Evolutionary conservation across 148 eudicot genomes (phyloP).

Genomic region (Diospyros kaki): DNA sequence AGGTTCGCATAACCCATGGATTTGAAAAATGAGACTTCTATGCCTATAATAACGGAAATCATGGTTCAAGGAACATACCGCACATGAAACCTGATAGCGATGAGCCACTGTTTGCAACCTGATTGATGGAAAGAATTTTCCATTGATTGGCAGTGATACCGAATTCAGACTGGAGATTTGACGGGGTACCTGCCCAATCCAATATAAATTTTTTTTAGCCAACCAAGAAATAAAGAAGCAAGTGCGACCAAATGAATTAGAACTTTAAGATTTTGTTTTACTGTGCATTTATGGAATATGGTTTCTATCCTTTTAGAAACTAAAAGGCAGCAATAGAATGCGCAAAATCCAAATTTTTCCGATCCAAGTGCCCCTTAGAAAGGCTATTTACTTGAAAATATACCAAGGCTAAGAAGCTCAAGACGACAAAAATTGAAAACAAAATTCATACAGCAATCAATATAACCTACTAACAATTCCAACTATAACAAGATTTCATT

Average conservation of each 20-base stretch:
- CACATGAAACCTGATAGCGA: constrained; percentile 39
- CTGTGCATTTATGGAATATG: no score
- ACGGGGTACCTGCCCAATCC: constrained; percentile 20
- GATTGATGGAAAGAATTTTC: constrained; percentile 25
- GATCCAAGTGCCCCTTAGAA: neutral
- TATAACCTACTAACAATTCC: neutral
- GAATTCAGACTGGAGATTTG: constrained; percentile 24
- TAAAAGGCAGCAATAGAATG: neutral
- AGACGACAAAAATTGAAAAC: neutral
- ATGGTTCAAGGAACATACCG: constrained; percentile 18
- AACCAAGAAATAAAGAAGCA: neutral
- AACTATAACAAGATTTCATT: neutral
- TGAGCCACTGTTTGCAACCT: constrained; percentile 19
- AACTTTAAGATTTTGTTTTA: neutral
- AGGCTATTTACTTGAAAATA: neutral
- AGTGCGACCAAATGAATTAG: neutral
- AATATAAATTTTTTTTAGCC: neutral
- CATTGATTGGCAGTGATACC: constrained; percentile 27
- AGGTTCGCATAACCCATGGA: no score
- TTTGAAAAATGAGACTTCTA: neutral
- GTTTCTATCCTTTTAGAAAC: neutral
- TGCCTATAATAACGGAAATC: neutral
- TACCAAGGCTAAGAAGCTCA: neutral
- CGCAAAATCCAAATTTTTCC: neutral
- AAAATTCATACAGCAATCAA: neutral